Evolutionary conservation across 345 rosid genomes (phyloP).

Genomic region (Linum usitatissimum): DNA sequence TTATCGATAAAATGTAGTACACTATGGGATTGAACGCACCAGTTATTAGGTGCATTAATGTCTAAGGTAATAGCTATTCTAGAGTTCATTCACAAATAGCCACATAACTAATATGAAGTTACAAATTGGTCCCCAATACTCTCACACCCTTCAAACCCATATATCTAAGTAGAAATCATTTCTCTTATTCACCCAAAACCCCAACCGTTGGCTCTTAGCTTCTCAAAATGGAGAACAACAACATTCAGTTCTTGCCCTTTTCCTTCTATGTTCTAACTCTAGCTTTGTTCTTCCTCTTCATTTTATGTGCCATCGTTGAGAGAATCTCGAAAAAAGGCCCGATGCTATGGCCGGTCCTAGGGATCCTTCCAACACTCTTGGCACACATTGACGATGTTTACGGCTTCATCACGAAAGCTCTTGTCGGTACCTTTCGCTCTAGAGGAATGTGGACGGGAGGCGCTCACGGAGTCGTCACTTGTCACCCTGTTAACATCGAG

Average conservation of each 20-base stretch:
- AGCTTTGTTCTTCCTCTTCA: conserved; percentile 37
- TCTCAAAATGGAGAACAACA: neutral
- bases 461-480: conserved; percentile 40
- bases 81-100: too few relatives aligned
- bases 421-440: conserved; percentile 43
- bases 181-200: too few relatives aligned
- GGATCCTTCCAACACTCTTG: conserved; percentile 34
- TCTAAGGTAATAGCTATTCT: too few relatives aligned
- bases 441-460: conserved; percentile 51
- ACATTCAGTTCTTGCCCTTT: conserved; percentile 7
- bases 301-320: conserved; percentile 37
- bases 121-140: too few relatives aligned
- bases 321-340: conserved; percentile 46
- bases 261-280: conserved; percentile 33
- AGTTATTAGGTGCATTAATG: too few relatives aligned
- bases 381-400: conserved; percentile 20
- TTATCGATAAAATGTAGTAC: too few relatives aligned
- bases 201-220: neutral
- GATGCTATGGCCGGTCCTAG: conserved; percentile 56
- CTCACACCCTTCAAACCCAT: too few relatives aligned
- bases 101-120: too few relatives aligned
- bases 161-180: too few relatives aligned
- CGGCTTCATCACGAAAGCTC: conserved; percentile 32
- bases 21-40: too few relatives aligned
- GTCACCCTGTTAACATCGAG: conserved; percentile 46